phyloP scores from a whole-genome alignment of 2,329 filamentous ascomycete genomes.

The Nemania sp. region DNA sequence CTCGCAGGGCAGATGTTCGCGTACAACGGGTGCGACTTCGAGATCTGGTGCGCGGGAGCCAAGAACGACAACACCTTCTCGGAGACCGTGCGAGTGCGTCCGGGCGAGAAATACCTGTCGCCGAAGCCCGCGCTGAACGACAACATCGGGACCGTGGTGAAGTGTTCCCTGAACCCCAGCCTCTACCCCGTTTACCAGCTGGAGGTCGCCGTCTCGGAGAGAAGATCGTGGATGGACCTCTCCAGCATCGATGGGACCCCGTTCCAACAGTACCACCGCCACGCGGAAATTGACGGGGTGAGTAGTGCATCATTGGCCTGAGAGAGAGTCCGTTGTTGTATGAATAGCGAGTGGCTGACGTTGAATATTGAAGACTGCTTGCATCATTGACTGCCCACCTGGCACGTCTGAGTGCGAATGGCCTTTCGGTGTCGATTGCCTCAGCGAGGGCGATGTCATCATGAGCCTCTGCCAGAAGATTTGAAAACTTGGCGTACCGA shows the following conservation, averaged over 20 bases:
- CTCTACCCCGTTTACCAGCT: slow-evolving; percentile 23
- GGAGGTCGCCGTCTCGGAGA: slow-evolving; percentile 27
- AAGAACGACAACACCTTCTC: slow-evolving; percentile 27
- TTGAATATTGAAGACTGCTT: slow-evolving; percentile 3
- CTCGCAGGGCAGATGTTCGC: slow-evolving; percentile 19
- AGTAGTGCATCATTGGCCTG: too few species aligned
- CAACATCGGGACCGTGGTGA: slow-evolving; percentile 30
- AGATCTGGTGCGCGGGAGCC: slow-evolving; percentile 25
- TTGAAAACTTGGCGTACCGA: background rate
- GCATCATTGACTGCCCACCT: slow-evolving; percentile 28
- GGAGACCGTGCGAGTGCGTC: background rate
- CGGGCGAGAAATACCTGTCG: slow-evolving; percentile 18
- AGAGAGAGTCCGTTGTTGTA: too few species aligned
- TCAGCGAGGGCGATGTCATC: background rate
- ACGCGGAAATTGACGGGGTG: slow-evolving; percentile 27
- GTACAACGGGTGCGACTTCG: slow-evolving; percentile 27
- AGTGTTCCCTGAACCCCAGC: slow-evolving; percentile 18
- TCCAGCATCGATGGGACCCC: slow-evolving; percentile 31
- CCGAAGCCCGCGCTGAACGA: slow-evolving; percentile 24
- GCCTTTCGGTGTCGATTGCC: slow-evolving; percentile 19
- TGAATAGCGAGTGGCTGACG: slow-evolving; percentile 1
- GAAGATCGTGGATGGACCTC: slow-evolving; percentile 29
- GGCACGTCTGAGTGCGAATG: slow-evolving; percentile 25
- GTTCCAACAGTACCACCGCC: slow-evolving; percentile 25
- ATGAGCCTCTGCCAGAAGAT: slow-evolving; percentile 11